Evolutionary conservation across 352 stramenopile species (phyloP), one percentile per base, ranked within the genome.

Genomic region (Pythium vanterpoolii): DNA sequence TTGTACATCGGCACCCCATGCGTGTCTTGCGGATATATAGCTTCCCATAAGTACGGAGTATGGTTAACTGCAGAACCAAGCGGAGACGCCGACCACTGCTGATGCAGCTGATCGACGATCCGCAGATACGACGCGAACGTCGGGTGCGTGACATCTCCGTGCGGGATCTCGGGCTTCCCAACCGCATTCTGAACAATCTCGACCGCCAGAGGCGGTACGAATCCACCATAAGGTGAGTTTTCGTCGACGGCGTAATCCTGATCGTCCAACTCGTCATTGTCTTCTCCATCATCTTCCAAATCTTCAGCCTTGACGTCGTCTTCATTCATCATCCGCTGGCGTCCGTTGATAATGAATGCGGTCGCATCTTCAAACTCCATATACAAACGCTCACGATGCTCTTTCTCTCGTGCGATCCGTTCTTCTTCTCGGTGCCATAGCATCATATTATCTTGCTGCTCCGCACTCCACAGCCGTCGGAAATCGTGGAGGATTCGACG

Each of bases 361-460:
- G 84, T 87, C 5, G 74, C 73, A 42, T 93, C 81, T 56, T 93
- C 85, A 50, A 89, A 93, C 5, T 52, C 77, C 78, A 94, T 87
- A 42, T 76, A 76, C 18, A 79, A 65, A 0, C 71, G 60, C 42
- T 91, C 79, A 18, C 69, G 69, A 3, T 73, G 47, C 43, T 91
- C 73, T 24, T 71, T 64, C 24, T 90, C 77, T 1, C 52, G 39
- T 18, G 78, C 52, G 10, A 93, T 80, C 0, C 85, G 71, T 2
- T 65, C 61, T 64, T 93, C 79, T 52, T 93, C 82, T 30, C 63
- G 64, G 3, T 46, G 23, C 80, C 80, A 93, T 14, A 67, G 69
- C 11, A 54, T 44, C 1, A 84, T 66, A 2, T 83, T 66, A 30
- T 83, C 71, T 23, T 65, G 21, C 60, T 91, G 73, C 27, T 91